Evolutionary conservation across 257 asterid species (phyloP).

Genomic region (Gentiana macrophylla): DNA sequence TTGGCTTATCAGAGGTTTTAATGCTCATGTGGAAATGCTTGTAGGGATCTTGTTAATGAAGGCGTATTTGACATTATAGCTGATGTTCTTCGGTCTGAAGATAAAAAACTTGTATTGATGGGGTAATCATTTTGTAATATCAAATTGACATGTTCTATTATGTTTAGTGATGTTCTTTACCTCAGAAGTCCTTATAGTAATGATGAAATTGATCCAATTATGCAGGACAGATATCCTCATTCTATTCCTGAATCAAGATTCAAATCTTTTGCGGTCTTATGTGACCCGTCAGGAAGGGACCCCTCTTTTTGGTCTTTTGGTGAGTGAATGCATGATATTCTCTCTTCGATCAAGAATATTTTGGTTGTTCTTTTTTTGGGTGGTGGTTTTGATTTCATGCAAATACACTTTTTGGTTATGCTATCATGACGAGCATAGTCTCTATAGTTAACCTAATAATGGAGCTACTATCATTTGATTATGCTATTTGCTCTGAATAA

Average conservation of each 20-base stretch:
- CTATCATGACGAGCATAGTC: no score
- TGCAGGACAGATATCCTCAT: conserved; percentile 97
- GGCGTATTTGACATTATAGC: conserved; percentile 80
- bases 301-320: conserved; percentile 74
- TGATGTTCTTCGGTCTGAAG: conserved; percentile 68
- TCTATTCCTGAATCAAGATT: conserved; percentile 70
- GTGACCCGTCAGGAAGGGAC: conserved; percentile 67
- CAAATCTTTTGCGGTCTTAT: conserved; percentile 72
- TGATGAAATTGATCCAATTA: conserved; percentile 30
- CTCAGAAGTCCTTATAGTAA: conserved; percentile 9
- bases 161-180: background rate
- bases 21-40: conserved; percentile 13
- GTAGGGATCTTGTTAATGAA: conserved; percentile 86
- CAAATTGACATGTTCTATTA: conserved; percentile 1
- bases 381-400: no score
- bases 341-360: background rate
- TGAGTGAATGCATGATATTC: conserved; percentile 26
- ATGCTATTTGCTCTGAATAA: no score
- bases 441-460: no score
- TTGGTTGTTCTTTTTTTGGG: background rate
- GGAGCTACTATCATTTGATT: no score
- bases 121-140: conserved; percentile 48
- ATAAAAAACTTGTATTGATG: conserved; percentile 73
- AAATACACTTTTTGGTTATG: background rate
- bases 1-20: background rate